Evolutionary conservation across 2,329 filamentous ascomycete genomes (phyloP).

Genomic region (Pochonia chlamydosporia): DNA sequence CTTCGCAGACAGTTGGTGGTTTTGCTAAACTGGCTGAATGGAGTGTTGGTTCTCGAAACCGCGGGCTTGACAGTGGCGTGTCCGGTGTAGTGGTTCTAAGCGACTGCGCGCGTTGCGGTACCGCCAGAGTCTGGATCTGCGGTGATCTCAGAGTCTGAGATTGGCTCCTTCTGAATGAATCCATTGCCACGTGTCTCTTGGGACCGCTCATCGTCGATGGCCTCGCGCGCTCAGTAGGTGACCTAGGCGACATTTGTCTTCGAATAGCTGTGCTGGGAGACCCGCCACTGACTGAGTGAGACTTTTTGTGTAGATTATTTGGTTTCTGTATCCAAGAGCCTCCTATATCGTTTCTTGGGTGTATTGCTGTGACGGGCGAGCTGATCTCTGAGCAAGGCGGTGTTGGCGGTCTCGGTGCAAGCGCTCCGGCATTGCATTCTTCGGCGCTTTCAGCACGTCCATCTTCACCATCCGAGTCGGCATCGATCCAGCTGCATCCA

Average conservation of each 20-base stretch:
- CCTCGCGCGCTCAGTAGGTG: constrained; percentile 13
- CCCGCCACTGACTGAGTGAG: constrained; percentile 16
- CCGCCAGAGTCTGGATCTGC: background rate
- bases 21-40: background rate
- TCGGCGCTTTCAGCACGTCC: constrained; percentile 8
- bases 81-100: background rate
- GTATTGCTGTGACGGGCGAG: background rate
- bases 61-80: background rate
- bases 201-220: background rate
- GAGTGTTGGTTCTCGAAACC: background rate
- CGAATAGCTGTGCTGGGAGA: constrained; percentile 3
- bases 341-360: background rate
- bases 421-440: constrained; percentile 8
- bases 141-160: background rate
- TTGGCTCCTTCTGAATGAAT: background rate
- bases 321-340: constrained; percentile 3
- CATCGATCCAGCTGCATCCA: constrained; percentile 32
- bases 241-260: constrained; percentile 12
- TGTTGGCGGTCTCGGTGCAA: constrained; percentile 26
- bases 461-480: constrained; percentile 28
- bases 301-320: constrained; percentile 14
- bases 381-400: constrained; percentile 15
- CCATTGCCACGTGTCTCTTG: background rate
- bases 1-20: constrained; percentile 9
- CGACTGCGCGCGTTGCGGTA: background rate